These are phyloP conservation scores for Curvularia lunata DNA, from an alignment of 2,329 filamentous ascomycete genomes.

Conservation along the genomic window DNA sequence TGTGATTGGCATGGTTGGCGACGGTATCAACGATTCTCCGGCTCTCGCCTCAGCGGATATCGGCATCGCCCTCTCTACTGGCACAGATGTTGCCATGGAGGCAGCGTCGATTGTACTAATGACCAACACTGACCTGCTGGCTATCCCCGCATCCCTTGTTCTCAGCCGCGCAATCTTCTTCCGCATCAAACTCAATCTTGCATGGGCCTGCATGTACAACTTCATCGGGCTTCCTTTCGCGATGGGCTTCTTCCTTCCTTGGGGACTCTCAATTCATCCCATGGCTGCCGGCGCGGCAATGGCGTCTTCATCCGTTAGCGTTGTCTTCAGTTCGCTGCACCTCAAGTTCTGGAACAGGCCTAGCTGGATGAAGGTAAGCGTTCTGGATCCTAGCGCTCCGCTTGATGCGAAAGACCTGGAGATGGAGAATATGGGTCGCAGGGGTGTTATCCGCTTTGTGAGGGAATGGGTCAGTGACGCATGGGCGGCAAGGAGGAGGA, in stretches of 20 bases:
- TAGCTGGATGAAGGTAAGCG: conserved; percentile 79
- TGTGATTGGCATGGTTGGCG: conserved; percentile 90
- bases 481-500: conserved; percentile 45
- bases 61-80: conserved; percentile 89
- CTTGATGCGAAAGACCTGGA: conserved; percentile 38
- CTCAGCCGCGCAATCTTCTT: conserved; percentile 85
- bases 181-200: conserved; percentile 90
- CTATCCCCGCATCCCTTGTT: conserved; percentile 85
- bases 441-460: conserved; percentile 29
- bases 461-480: conserved; percentile 41
- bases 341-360: conserved; percentile 88
- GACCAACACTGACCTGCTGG: conserved; percentile 87
- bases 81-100: conserved; percentile 97
- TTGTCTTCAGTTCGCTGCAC: conserved; percentile 82
- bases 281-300: conserved; percentile 96
- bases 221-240: conserved; percentile 89
- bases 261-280: conserved; percentile 86
- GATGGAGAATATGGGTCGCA: conserved; percentile 27
- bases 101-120: conserved; percentile 96
- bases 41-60: conserved; percentile 91
- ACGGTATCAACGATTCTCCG: conserved; percentile 98
- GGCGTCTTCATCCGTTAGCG: conserved; percentile 87
- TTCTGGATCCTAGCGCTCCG: conserved; percentile 58
- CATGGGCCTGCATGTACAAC: conserved; percentile 95
- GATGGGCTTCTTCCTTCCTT: conserved; percentile 93